Evolutionary conservation across 2,329 filamentous ascomycete species (phyloP), one percentile per base, ranked within the genome.

Genomic region (Colletotrichum tropicale): DNA sequence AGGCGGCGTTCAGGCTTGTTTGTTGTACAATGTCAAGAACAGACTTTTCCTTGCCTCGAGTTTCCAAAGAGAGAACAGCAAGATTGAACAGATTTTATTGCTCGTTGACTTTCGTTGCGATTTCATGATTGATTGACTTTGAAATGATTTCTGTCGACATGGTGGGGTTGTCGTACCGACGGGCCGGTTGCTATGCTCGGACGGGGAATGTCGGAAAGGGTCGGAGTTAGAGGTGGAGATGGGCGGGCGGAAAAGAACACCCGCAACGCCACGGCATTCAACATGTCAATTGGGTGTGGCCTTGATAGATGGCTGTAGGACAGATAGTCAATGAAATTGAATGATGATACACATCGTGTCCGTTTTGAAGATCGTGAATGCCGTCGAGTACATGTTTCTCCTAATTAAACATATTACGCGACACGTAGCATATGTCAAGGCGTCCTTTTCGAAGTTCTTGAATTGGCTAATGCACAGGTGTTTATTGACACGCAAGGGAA

Each of bases 401-500:
- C 58, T 68, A 69, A 74, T 66, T 69, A 60, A 76, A 69, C 74
- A 76, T 34, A 52, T 74, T 73, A 69, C 65, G 34, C 65, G 28
- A 68, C 70, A 73, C 58, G 43, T 62, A 58, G 64, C 64, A 65
- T 28, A 28, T 56, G 21, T 60, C 64, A 64, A 67, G 70, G 55
- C 65, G 58, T 65, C 65, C 36, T 62, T 76, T 48, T 76, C 58
- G 43, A 76, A 75, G 60, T 77, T 80, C 74, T 86, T 87, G 82
- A 83, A 86, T 89, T 86, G 87, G 89, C 89, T 92, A 92, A 88
- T 88, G 89, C 89, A 92, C 90, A 92, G 84, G 87, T 89, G 87
- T 88, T 86, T 89, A 89, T 90, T 85, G 86, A 90, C 88, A 89
- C 85, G 87, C 81, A 82, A 84, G 81, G 84, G 71, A 68, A 68